A percentile compares a stretch with the other conserved stretches of the same genome.
Evolutionary conservation across 192 early-diverging fungal genomes (phyloP).

Genomic region (Diversispora eburnea): DNA sequence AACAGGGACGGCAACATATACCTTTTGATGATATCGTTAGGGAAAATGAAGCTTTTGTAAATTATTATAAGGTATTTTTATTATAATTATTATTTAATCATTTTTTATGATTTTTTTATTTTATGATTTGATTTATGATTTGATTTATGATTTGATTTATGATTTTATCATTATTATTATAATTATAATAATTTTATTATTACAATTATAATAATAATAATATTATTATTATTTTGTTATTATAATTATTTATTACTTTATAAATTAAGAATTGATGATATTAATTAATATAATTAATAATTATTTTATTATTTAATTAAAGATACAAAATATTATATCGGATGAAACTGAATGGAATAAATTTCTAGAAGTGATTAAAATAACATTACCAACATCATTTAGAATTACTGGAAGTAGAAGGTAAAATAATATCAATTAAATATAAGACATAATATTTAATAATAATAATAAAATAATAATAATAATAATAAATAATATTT

Average conservation of each 20-base stretch:
- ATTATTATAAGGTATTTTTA: conserved; percentile 16
- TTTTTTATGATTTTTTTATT: too few species aligned
- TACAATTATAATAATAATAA: not conserved
- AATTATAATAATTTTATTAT: not conserved
- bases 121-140: too few species aligned
- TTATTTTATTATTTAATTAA: conserved; percentile 14
- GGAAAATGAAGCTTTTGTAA: conserved; percentile 13
- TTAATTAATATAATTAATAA: not conserved
- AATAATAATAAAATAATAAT: not conserved
- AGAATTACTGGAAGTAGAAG: conserved; percentile 87
- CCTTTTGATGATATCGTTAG: conserved; percentile 5
- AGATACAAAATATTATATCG: conserved; percentile 68
- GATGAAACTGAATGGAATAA: conserved; percentile 75
- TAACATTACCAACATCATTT: conserved; percentile 83
- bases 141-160: not conserved
- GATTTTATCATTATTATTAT: not conserved
- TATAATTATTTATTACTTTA: not conserved
- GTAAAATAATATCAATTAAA: conserved; percentile 34
- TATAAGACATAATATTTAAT: not conserved
- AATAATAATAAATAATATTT: not conserved
- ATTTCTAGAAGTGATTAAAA: conserved; percentile 69
- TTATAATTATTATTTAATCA: too few species aligned
- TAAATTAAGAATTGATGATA: not conserved
- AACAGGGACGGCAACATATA: too few species aligned
- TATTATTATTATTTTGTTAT: not conserved